Evolutionary conservation across 2,329 filamentous ascomycete genomes (phyloP).

Genomic region (Myriosclerotinia scirpicola): DNA sequence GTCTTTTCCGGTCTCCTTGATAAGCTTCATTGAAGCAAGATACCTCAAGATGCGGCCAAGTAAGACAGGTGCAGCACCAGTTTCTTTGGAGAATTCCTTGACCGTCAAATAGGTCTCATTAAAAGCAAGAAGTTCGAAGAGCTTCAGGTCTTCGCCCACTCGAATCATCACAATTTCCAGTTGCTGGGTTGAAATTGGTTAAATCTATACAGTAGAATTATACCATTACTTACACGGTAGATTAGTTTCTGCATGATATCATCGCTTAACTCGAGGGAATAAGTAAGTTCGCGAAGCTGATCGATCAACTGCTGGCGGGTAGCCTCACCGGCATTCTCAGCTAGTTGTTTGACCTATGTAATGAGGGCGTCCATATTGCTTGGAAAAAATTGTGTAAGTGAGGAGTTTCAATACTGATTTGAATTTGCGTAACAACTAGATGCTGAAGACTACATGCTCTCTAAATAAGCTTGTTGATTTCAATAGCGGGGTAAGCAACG

Average conservation of each 20-base stretch:
- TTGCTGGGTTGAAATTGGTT: not conserved
- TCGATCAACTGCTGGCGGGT: not conserved
- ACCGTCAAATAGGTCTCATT: not conserved
- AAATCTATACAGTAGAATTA: not conserved
- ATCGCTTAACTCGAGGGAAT: not conserved
- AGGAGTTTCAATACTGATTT: not conserved
- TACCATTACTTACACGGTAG: not conserved
- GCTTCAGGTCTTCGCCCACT: not conserved
- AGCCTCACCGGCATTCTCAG: not conserved
- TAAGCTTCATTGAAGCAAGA: conserved; percentile 5
- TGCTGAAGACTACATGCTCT: not conserved
- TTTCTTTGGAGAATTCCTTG: not conserved
- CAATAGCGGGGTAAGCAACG: too few relatives aligned
- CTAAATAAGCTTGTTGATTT: not conserved
- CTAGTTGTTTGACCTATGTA: not conserved
- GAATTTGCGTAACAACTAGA: not conserved
- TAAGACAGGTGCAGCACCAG: not conserved
- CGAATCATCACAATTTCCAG: conserved; percentile 8
- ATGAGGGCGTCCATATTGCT: not conserved
- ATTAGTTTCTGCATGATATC: conserved; percentile 7
- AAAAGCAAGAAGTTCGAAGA: not conserved
- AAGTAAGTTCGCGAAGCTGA: not conserved
- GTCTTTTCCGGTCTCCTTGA: conserved; percentile 1
- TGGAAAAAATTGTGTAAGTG: not conserved
- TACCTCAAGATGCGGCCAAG: conserved; percentile 5